Conservation (phyloP, 805 yeast species). For the Vanderwaltozyma yarrowii region DNA sequence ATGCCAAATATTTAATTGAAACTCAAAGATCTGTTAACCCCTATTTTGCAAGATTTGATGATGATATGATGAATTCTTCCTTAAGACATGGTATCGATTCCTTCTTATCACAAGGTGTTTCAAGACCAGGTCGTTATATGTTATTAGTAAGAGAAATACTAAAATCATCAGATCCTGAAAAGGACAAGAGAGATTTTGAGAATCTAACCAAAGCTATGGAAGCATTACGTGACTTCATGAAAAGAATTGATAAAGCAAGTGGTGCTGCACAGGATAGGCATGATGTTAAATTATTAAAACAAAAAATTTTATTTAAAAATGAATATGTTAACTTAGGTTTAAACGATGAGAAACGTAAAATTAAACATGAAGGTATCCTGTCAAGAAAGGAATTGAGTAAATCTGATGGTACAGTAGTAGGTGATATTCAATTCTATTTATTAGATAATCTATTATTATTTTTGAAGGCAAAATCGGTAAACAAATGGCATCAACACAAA, state of each 20-base stretch:
- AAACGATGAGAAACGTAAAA: constrained; percentile 68
- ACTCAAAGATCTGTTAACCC: constrained; percentile 86
- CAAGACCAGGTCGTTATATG: constrained; percentile 92
- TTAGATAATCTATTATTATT: constrained; percentile 83
- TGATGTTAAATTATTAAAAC: constrained; percentile 77
- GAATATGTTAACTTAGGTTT: constrained; percentile 81
- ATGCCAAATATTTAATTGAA: constrained; percentile 92
- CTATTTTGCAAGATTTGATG: constrained; percentile 85
- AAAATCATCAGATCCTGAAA: constrained; percentile 78
- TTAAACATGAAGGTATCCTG: constrained; percentile 34
- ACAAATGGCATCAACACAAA: constrained; percentile 82
- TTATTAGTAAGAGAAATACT: constrained; percentile 70
- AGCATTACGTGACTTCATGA: constrained; percentile 63
- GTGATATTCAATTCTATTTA: constrained; percentile 75
- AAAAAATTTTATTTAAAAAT: constrained; percentile 70
- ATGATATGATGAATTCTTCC: constrained; percentile 66
- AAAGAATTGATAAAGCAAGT: constrained; percentile 65
- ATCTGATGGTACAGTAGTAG: constrained; percentile 27
- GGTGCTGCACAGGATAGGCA: constrained; percentile 93
- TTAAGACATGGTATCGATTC: constrained; percentile 66
- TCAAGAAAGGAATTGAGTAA: constrained; percentile 26
- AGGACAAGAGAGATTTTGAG: constrained; percentile 35
- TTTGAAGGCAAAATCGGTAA: constrained; percentile 75
- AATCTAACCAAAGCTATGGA: constrained; percentile 63
- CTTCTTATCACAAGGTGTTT: constrained; percentile 87